Evolutionary conservation across 129 eudicot genomes (phyloP).

Genomic region (Ambrosia trifida): DNA sequence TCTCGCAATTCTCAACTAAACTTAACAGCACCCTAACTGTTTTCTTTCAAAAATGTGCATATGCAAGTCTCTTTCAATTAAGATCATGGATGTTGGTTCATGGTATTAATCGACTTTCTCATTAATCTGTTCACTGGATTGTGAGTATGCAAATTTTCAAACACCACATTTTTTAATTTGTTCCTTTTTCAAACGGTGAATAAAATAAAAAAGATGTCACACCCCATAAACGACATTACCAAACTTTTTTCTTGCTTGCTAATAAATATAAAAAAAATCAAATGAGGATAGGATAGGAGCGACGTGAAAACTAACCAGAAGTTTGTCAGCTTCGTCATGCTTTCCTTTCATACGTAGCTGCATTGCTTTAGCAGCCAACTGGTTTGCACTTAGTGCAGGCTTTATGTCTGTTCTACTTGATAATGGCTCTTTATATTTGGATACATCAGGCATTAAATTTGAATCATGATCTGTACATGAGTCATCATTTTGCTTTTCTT

Average conservation of each 20-base stretch:
- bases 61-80: not conserved
- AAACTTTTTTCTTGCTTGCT: constrained; percentile 20
- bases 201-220: not conserved
- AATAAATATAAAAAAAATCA: not conserved
- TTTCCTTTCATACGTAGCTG: constrained; percentile 91
- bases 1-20: not conserved
- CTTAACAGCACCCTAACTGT: too few species aligned
- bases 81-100: not conserved
- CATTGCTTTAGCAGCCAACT: constrained; percentile 90
- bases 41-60: not conserved
- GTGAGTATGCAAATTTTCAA: not conserved
- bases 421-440: constrained; percentile 30
- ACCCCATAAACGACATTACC: not conserved
- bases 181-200: constrained; percentile 11
- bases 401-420: constrained; percentile 29
- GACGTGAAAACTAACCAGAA: constrained; percentile 49
- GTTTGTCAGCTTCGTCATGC: constrained; percentile 87
- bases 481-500: constrained; percentile 19
- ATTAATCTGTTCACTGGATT: not conserved
- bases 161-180: not conserved
- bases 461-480: constrained; percentile 27
- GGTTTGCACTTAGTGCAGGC: constrained; percentile 72
- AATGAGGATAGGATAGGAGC: not conserved
- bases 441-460: constrained; percentile 26
- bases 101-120: not conserved